phyloP scores from a whole-genome alignment of 352 stramenopile genomes.

The Phytophthora hibernalis region DNA sequence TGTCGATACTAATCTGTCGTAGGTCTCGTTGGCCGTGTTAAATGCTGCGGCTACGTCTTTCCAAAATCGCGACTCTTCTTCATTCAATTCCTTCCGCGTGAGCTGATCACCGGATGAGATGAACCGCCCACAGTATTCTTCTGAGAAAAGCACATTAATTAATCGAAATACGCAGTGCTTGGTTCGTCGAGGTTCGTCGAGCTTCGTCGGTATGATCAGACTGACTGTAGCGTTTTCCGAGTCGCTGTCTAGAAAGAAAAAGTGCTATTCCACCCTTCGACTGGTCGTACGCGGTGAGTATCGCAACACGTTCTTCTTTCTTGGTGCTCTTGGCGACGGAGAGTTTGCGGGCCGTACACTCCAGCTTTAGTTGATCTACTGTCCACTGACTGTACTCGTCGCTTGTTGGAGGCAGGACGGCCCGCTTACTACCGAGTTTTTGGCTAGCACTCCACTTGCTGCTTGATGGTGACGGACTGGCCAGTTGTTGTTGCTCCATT shows the following conservation, averaged over 20 bases:
- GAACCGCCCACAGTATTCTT: slow-evolving; percentile 6
- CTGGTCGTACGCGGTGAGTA: background rate
- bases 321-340: background rate
- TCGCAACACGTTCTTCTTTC: background rate
- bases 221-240: background rate
- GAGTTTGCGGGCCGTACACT: background rate
- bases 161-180: slow-evolving; percentile 5
- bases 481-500: background rate
- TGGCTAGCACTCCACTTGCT: background rate
- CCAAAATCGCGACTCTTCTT: slow-evolving; percentile 6
- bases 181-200: background rate
- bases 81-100: background rate
- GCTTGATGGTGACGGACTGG: background rate
- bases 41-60: background rate
- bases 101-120: slow-evolving; percentile 3
- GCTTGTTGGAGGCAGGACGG: no score
- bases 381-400: background rate
- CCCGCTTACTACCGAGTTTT: background rate
- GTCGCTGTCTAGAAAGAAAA: background rate
- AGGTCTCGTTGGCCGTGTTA: background rate
- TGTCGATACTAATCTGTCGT: background rate
- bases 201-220: background rate
- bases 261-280: background rate
- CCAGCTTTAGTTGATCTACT: background rate
- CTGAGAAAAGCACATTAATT: slow-evolving; percentile 5